These are phyloP conservation scores for Aspergillus haitiensis DNA, from an alignment of 495 filamentous ascomycete genomes.

Conservation along the genomic window DNA sequence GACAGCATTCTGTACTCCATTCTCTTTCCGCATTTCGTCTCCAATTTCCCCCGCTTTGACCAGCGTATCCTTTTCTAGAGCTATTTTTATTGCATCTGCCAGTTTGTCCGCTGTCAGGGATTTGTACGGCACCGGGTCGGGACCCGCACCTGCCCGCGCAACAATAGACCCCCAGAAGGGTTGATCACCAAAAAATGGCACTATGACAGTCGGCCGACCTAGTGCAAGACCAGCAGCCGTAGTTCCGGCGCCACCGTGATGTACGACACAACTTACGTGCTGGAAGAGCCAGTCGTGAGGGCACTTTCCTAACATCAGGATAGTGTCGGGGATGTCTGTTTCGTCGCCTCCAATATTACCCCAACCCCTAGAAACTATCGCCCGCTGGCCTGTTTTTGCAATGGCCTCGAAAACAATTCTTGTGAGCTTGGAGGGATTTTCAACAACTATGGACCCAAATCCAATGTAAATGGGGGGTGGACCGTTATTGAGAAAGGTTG, in stretches of 20 bases:
- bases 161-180: conserved; percentile 81
- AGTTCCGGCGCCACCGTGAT: conserved; percentile 80
- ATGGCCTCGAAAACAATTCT: conserved; percentile 67
- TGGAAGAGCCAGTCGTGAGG: conserved; percentile 83
- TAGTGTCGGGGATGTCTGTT: conserved; percentile 56
- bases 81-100: conserved; percentile 57
- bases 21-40: conserved; percentile 58
- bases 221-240: conserved; percentile 69
- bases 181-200: conserved; percentile 84
- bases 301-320: conserved; percentile 75
- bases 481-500: conserved; percentile 60
- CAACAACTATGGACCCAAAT: conserved; percentile 76
- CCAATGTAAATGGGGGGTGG: conserved; percentile 74
- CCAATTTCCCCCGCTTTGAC: conserved; percentile 59
- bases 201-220: conserved; percentile 68
- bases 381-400: conserved; percentile 59
- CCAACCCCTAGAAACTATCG: conserved; percentile 76
- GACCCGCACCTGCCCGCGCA: conserved; percentile 69
- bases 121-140: conserved; percentile 67
- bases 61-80: conserved; percentile 56
- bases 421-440: conserved; percentile 65
- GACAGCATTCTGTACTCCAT: conserved; percentile 61
- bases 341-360: conserved; percentile 65
- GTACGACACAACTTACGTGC: conserved; percentile 69
- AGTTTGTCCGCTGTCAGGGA: conserved; percentile 62